Conservation (phyloP, 192 early-diverging fungal genomes). For the Geosiphon pyriformis region DNA sequence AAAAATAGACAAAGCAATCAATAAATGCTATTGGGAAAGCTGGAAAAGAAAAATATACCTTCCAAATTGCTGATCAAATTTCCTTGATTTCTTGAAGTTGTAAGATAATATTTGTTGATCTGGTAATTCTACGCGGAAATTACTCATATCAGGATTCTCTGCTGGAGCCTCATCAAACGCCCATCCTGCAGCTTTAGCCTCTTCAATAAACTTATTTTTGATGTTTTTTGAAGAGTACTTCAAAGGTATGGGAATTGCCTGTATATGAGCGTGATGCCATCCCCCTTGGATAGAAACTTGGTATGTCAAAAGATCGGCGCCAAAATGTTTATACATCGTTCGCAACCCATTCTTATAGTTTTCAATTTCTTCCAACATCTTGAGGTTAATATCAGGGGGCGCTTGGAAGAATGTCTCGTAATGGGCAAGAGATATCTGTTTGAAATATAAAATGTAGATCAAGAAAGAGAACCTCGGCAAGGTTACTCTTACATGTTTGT, state of each 20-base stretch:
- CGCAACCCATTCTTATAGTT: constrained; percentile 51
- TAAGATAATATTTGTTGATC: constrained; percentile 42
- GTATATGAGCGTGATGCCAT: constrained; percentile 64
- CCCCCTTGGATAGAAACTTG: constrained; percentile 58
- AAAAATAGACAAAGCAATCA: too few species aligned
- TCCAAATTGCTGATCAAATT: constrained; percentile 77
- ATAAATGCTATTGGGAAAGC: too few species aligned
- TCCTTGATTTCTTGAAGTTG: constrained; percentile 32
- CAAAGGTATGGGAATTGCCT: constrained; percentile 60
- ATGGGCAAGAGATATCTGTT: constrained; percentile 46
- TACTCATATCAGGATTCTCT: constrained; percentile 12
- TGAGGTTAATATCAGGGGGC: constrained; percentile 32
- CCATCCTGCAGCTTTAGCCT: constrained; percentile 27
- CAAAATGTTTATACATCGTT: constrained; percentile 48
- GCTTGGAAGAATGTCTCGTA: constrained; percentile 41
- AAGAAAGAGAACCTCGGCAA: constrained; percentile 22
- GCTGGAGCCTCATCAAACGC: not conserved
- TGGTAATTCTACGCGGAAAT: constrained; percentile 55
- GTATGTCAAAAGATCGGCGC: constrained; percentile 64
- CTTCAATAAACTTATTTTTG: constrained; percentile 35
- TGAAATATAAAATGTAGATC: not conserved
- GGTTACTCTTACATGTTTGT: constrained; percentile 44
- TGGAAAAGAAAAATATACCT: constrained; percentile 47
- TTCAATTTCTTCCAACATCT: constrained; percentile 45
- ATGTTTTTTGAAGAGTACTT: constrained; percentile 33